Conservation (phyloP, 1,284 basidiomycete genomes). For the Cutaneotrichosporon sp. region DNA sequence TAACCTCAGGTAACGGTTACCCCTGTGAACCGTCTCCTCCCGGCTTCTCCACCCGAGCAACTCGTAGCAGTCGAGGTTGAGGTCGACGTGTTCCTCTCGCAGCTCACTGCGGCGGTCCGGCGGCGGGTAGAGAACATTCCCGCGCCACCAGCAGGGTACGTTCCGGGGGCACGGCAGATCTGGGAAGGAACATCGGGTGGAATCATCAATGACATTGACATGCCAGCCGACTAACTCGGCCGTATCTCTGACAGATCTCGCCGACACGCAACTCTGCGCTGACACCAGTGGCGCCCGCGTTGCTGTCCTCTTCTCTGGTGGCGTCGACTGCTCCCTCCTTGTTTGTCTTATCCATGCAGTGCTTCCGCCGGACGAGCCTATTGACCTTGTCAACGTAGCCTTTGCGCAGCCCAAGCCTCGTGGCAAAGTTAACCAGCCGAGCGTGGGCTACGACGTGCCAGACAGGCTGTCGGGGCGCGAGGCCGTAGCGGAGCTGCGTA, state of each 20-base stretch:
- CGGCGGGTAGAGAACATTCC: constrained; percentile 56
- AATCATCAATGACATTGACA: too few relatives aligned
- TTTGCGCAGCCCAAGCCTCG: constrained; percentile 85
- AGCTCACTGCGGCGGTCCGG: constrained; percentile 45
- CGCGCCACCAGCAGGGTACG: constrained; percentile 25
- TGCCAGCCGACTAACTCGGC: not conserved
- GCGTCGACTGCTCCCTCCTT: constrained; percentile 86
- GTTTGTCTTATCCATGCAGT: constrained; percentile 76
- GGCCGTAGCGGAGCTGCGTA: constrained; percentile 71
- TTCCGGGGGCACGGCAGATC: not conserved
- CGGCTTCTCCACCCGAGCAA: not conserved
- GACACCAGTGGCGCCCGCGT: constrained; percentile 59
- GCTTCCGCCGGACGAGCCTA: constrained; percentile 69
- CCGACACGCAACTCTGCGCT: not conserved
- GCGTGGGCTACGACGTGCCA: constrained; percentile 63
- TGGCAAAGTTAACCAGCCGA: constrained; percentile 12
- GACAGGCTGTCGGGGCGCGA: constrained; percentile 79
- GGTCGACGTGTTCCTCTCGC: constrained; percentile 42
- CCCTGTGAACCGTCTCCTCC: constrained; percentile 14
- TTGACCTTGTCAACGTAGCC: constrained; percentile 92
- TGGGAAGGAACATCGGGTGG: not conserved
- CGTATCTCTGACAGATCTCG: not conserved
- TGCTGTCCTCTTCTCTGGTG: constrained; percentile 91
- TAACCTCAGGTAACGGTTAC: not conserved
- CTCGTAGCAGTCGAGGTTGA: constrained; percentile 24